Base-by-base conservation (phyloP, 2,329 filamentous ascomycete genomes). In the Chaetothyriales sp. region DNA sequence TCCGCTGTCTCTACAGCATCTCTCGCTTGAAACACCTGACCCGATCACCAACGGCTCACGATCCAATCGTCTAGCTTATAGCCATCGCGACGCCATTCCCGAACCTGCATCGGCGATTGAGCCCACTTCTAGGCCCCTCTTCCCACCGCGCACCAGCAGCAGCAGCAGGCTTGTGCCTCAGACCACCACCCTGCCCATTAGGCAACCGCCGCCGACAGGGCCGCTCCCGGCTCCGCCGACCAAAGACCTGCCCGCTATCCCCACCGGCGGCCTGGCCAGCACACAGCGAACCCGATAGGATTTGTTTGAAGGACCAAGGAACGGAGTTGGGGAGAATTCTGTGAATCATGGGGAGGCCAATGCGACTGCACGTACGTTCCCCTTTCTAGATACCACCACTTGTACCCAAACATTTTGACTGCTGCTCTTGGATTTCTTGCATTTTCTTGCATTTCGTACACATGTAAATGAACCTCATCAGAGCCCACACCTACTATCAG, bases 161-260 rank as follows among this genome's bases (percentile, higher is more conserved):
- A 60, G 52, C 43, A 51, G 32, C 12, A 39, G 32, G 15, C 9
- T 39, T 47, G 48, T 50, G 25, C 55, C 51, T 22, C 47, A 48
- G 36, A 51, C 52, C 19, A 50, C 49, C 20, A 50, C 74, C 36
- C 69, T 87, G 47, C 81, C 83, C 1, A 75, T 84, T 52, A 77
- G 83, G 46, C 73, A 77, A 44, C 80, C 75, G 26, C 78, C 80
- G 42, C 66, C 68, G 5, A 74, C 75, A 2, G 75, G 71, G 25
- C 72, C 76, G 7, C 69, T 81, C 28, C 79, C 78, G 47, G 74
- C 81, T 18, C 74, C 79, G n/a, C 78, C 69, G 1, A 57, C 62
- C 26, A 60, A 60, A 43, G 58, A 59, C 42, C 43, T 60, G 32
- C 57, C 56, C 25, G 50, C 54, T n/a, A 36, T 47, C 32, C 12